A percentile compares a stretch with the other conserved stretches of the same genome.
phyloP scores from a whole-genome alignment of 768 basidiomycete genomes.

The Crepidotus variabilis region DNA sequence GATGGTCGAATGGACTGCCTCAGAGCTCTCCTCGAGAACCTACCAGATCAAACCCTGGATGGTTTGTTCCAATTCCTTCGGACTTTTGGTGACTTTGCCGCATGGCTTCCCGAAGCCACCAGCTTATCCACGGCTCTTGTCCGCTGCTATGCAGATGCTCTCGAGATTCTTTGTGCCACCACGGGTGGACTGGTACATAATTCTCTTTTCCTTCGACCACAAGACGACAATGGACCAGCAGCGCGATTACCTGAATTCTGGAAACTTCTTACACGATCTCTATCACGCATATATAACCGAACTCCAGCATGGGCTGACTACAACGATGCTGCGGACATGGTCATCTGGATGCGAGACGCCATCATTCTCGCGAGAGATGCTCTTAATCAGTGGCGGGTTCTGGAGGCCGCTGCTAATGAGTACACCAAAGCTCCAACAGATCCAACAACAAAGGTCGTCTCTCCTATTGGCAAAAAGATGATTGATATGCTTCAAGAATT shows the following conservation, averaged over 20 bases:
- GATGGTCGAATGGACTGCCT: conserved; percentile 88
- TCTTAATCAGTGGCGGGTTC: conserved; percentile 72
- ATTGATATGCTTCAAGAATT: conserved; percentile 74
- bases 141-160: conserved; percentile 86
- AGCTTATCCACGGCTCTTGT: conserved; percentile 87
- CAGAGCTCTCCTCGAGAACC: conserved; percentile 66
- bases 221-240: conserved; percentile 41
- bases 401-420: conserved; percentile 64
- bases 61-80: conserved; percentile 69
- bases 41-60: conserved; percentile 61
- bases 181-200: conserved; percentile 69
- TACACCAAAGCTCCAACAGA: conserved; percentile 19
- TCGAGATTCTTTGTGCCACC: conserved; percentile 79
- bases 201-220: conserved; percentile 41
- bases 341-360: conserved; percentile 97
- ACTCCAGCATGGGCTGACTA: conserved; percentile 81
- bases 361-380: conserved; percentile 89
- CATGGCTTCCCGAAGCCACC: conserved; percentile 77
- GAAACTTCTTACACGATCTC: conserved; percentile 74
- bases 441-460: conserved; percentile 38
- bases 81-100: conserved; percentile 61
- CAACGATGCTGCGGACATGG: conserved; percentile 82
- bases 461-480: conserved; percentile 68
- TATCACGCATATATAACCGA: conserved; percentile 80
- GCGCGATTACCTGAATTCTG: conserved; percentile 69